Base-by-base conservation (phyloP, 2,329 filamentous ascomycete genomes). In the Colletotrichum orbiculare region DNA sequence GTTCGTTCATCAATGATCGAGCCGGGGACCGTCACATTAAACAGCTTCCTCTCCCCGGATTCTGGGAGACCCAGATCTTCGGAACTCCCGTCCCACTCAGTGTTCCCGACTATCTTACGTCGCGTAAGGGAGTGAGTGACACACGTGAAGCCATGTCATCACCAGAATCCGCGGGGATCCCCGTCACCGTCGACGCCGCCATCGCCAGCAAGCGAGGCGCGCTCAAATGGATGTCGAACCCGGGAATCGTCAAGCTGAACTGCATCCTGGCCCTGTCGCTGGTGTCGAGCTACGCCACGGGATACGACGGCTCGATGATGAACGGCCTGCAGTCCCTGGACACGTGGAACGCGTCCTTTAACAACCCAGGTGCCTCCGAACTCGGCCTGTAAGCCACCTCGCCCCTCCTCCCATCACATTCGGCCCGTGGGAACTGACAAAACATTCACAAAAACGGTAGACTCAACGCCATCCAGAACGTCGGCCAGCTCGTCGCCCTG, bases 311-410 rank as follows among this genome's bases (percentile, higher is more conserved):
- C 9, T 79, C 78, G 1, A 73, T 82, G 63, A 79, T 79, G 74
- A 81, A 81, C 63, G 79, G 77, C 2, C 71, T 81, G 2, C 79
- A 81, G 66, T 71, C 75, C 1, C 67, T 78, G 0, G 54, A 70
- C 4, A 69, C 74, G 35, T 81, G 79, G 79, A 71, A 75, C 54
- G 60, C 64, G 0, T 79, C 77, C 58, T 78, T 80, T 49, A 70
- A 72, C 41, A 66, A 74, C 34, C 75, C 75, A 4, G 43, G 53
- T 12, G 72, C 71, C 3, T 61, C 67, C 34, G 43, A 71, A 1
- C 69, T 77, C 10, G 76, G 74, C 35, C 64, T 75, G 66, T 68
- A 8, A 48, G 66, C 8, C 25, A 37, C 17, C 37, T 8, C 15
- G 33, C 39, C 15, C 15, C 25, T 25, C 13, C 8, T 38, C 38